Percentiles rank a stretch among this genome's conserved stretches.
These are phyloP conservation scores for Linnemannia schmuckeri DNA, from an alignment of 192 early-diverging fungal species.

Conservation along the genomic window DNA sequence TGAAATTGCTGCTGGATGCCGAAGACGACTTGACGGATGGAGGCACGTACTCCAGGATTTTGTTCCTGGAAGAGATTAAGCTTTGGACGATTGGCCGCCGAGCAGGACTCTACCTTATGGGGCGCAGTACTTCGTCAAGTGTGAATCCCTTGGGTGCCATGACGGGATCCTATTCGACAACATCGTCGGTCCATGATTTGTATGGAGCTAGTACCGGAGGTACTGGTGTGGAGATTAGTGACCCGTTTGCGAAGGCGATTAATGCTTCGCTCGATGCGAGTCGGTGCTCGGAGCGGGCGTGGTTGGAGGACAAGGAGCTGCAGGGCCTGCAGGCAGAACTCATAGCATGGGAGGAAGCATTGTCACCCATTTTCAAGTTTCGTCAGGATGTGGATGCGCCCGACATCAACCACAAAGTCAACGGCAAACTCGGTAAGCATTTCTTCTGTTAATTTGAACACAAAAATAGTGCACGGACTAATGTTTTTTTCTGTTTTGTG, in stretches of 20 bases:
- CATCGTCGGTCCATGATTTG: not conserved
- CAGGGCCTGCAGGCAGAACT: slow-evolving; percentile 47
- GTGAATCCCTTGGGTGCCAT: slow-evolving; percentile 22
- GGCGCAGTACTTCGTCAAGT: slow-evolving; percentile 8
- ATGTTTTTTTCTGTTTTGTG: not conserved
- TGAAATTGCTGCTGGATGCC: slow-evolving; percentile 47
- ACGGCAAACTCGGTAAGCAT: slow-evolving; percentile 42
- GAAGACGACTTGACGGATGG: slow-evolving; percentile 48
- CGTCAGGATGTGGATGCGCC: slow-evolving; percentile 29
- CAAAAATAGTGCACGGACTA: not conserved
- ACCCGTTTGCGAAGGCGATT: slow-evolving; percentile 19
- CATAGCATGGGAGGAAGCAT: slow-evolving; percentile 40
- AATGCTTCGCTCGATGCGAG: slow-evolving; percentile 31
- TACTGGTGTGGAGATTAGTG: not conserved
- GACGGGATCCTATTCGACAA: slow-evolving; percentile 14
- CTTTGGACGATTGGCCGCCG: slow-evolving; percentile 48
- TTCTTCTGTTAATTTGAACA: not conserved
- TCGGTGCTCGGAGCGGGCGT: slow-evolving; percentile 43
- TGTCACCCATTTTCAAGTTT: slow-evolving; percentile 30
- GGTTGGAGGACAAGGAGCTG: slow-evolving; percentile 47
- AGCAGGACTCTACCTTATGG: slow-evolving; percentile 34
- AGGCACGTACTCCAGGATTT: slow-evolving; percentile 36
- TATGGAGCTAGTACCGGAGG: not conserved
- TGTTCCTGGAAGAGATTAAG: slow-evolving; percentile 54
- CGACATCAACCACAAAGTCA: slow-evolving; percentile 49